Percentiles rank a stretch among this genome's conserved stretches.
Evolutionary conservation across 169 alveolate genomes (phyloP).

Genomic region (Cardiosporidium cionae): DNA sequence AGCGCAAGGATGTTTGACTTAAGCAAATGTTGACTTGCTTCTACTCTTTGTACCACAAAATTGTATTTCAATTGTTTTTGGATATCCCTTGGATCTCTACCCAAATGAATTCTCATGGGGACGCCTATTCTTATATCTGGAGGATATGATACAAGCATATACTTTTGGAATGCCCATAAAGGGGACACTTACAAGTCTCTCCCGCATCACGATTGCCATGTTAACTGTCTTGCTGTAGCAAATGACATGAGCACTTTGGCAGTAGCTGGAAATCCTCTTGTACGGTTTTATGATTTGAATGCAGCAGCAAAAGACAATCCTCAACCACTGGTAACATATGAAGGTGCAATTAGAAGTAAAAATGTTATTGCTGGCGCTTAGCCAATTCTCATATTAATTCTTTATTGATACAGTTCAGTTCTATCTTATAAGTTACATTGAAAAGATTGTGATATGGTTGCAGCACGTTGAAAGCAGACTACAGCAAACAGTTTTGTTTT

Average conservation of each 20-base stretch:
- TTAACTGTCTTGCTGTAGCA: constrained; percentile 26
- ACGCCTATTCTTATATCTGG: constrained; percentile 33
- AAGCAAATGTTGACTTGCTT: too few species aligned
- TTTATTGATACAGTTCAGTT: background rate
- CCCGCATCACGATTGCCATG: constrained; percentile 29
- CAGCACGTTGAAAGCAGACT: background rate
- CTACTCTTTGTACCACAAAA: too few species aligned
- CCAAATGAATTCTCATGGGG: background rate
- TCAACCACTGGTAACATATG: background rate
- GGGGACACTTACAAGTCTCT: constrained; percentile 22
- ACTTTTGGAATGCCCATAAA: constrained; percentile 33
- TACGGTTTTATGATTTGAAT: constrained; percentile 25
- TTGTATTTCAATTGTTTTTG: too few species aligned
- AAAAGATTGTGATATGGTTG: background rate
- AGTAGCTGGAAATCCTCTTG: constrained; percentile 32
- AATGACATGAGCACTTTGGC: constrained; percentile 22
- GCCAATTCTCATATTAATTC: background rate
- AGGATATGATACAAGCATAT: constrained; percentile 33
- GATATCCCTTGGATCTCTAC: too few species aligned
- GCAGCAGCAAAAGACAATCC: background rate
- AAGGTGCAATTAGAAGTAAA: background rate
- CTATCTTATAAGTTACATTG: background rate
- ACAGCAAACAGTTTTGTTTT: background rate
- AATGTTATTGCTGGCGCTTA: background rate
- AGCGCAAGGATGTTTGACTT: too few species aligned